Conservation (phyloP, 2,329 filamentous ascomycete species). For the Trichophyton verrucosum region DNA sequence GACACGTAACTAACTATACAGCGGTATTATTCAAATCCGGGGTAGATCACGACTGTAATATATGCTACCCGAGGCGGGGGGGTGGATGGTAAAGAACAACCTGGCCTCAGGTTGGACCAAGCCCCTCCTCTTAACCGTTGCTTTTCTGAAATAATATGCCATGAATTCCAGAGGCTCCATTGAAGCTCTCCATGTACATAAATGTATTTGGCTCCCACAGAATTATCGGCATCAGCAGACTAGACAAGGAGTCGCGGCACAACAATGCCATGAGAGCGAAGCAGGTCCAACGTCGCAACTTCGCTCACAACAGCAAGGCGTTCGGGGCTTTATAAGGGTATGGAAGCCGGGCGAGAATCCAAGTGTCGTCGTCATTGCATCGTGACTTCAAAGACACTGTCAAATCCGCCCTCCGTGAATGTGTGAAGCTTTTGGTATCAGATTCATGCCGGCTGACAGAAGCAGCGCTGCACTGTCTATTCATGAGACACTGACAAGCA, state of each 20-base stretch:
- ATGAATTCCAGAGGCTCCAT: background rate
- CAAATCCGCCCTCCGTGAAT: background rate
- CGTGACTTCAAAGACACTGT: background rate
- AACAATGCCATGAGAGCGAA: background rate
- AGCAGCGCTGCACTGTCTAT: background rate
- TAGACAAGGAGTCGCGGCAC: background rate
- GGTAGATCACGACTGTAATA: background rate
- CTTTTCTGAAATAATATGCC: background rate
- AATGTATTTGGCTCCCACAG: background rate
- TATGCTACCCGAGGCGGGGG: background rate
- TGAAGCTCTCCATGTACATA: background rate
- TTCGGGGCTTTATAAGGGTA: background rate
- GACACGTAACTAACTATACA: background rate
- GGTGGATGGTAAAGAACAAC: background rate
- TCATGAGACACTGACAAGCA: conserved; percentile 2
- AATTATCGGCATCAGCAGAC: background rate
- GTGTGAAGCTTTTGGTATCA: background rate
- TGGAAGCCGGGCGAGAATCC: background rate
- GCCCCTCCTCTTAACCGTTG: background rate
- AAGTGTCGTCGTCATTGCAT: background rate
- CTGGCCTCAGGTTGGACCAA: background rate
- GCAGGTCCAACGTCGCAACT: background rate
- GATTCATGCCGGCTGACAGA: background rate
- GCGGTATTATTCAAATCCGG: background rate
- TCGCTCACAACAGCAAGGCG: background rate